These are phyloP conservation scores for Pythium guiyangense DNA, from an alignment of 352 stramenopile genomes.

Conservation along the genomic window DNA sequence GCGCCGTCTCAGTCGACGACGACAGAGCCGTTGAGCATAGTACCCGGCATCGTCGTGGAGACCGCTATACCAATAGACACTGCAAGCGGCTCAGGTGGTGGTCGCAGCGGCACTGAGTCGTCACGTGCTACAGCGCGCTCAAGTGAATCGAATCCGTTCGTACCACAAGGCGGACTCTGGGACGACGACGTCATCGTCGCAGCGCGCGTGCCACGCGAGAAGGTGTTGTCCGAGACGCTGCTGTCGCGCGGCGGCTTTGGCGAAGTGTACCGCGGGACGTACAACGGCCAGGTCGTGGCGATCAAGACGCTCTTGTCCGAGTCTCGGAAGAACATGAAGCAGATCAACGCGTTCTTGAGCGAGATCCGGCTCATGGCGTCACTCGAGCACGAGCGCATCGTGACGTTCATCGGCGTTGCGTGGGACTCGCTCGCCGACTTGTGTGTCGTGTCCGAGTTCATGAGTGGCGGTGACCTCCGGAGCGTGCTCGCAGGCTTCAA, in stretches of 20 bases:
- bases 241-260: conserved; percentile 37
- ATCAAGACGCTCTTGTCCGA: conserved; percentile 43
- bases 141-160: no score
- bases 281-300: conserved; percentile 27
- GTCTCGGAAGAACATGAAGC: no score
- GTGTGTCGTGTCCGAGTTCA: conserved; percentile 34
- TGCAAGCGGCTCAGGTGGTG: no score
- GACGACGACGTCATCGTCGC: conserved; percentile 28
- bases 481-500: conserved; percentile 26
- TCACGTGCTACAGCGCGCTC: no score
- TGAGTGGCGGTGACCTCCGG: conserved; percentile 38
- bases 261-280: conserved; percentile 32
- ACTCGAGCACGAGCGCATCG: conserved; percentile 34
- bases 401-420: conserved; percentile 39
- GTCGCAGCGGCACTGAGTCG: no score
- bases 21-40: no score
- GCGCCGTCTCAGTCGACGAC: no score
- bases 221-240: conserved; percentile 14
- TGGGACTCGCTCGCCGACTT: conserved; percentile 49
- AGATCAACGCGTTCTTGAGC: conserved; percentile 35
- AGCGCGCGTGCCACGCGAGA: conserved; percentile 26
- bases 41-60: no score
- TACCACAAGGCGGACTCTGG: no score
- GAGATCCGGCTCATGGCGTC: conserved; percentile 45
- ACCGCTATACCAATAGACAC: no score